Conservation (phyloP, 1,139 yeast species). For the Suhomyces bokatorum region DNA sequence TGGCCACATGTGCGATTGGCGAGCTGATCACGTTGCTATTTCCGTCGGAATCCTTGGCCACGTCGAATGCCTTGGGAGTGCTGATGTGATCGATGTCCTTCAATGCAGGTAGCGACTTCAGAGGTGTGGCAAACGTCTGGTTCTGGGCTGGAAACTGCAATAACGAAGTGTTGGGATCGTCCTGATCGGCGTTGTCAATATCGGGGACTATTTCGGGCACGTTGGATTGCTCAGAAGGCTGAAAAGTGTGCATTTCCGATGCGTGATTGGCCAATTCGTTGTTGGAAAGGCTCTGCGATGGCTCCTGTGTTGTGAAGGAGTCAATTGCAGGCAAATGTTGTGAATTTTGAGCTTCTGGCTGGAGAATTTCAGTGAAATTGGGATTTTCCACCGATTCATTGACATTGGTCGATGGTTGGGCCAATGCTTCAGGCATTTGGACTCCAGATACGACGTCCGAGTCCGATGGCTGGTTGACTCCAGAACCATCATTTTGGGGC, state of each 20-base stretch:
- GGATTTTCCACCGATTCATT: no score
- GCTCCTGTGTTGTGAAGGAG: neutral
- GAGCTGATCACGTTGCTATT: slow-evolving; percentile 18
- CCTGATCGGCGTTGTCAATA: slow-evolving; percentile 1
- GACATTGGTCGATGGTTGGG: no score
- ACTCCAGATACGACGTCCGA: neutral
- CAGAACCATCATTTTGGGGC: neutral
- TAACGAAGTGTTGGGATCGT: slow-evolving; percentile 21
- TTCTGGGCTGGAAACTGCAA: slow-evolving; percentile 11
- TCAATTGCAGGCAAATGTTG: neutral
- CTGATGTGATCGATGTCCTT: slow-evolving; percentile 46
- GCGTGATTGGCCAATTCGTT: neutral
- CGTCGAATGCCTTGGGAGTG: slow-evolving; percentile 45
- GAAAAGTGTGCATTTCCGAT: neutral
- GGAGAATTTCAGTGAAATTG: neutral
- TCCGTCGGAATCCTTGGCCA: slow-evolving; percentile 34
- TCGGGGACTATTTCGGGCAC: neutral
- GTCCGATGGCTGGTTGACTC: neutral
- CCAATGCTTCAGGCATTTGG: neutral
- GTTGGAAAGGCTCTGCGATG: neutral
- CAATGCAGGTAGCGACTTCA: slow-evolving; percentile 44
- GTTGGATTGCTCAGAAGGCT: neutral
- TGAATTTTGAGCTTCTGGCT: neutral
- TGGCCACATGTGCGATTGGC: slow-evolving; percentile 17
- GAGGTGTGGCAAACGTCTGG: slow-evolving; percentile 41